A percentile compares a stretch with the other conserved stretches of the same genome.
phyloP scores from a whole-genome alignment of 164 flowering plant species.

The Liriodendron chinense region DNA sequence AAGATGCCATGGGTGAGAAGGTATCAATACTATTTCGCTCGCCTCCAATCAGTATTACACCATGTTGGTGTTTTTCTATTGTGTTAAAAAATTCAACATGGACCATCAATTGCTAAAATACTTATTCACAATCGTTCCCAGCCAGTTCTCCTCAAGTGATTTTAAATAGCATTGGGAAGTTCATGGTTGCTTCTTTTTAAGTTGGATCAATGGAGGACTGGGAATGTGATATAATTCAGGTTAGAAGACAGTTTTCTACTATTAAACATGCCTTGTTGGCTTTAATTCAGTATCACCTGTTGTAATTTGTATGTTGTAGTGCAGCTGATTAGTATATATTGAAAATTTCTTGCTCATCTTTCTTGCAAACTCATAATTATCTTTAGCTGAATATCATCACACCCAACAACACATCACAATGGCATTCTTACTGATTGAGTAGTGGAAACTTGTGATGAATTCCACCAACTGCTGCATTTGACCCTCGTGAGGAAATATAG shows the following conservation, averaged over 20 bases:
- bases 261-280: background rate
- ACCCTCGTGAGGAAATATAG: background rate
- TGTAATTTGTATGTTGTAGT: too few relatives aligned
- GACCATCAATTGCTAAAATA: too few relatives aligned
- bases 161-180: background rate
- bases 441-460: background rate
- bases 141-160: background rate
- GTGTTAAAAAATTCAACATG: background rate
- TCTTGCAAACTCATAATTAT: too few relatives aligned
- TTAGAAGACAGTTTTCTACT: background rate
- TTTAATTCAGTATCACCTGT: too few relatives aligned
- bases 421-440: background rate
- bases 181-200: background rate
- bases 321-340: too few relatives aligned
- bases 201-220: background rate
- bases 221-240: background rate
- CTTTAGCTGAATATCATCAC: too few relatives aligned
- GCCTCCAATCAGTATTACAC: background rate
- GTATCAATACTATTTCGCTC: slow-evolving; percentile 15
- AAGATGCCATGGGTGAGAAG: slow-evolving; percentile 72
- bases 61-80: background rate
- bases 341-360: too few relatives aligned
- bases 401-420: too few relatives aligned
- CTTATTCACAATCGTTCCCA: background rate
- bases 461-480: too few relatives aligned